phyloP scores from a whole-genome alignment of 2,329 filamentous ascomycete species.

The Penicillium aurantiogriseum region DNA sequence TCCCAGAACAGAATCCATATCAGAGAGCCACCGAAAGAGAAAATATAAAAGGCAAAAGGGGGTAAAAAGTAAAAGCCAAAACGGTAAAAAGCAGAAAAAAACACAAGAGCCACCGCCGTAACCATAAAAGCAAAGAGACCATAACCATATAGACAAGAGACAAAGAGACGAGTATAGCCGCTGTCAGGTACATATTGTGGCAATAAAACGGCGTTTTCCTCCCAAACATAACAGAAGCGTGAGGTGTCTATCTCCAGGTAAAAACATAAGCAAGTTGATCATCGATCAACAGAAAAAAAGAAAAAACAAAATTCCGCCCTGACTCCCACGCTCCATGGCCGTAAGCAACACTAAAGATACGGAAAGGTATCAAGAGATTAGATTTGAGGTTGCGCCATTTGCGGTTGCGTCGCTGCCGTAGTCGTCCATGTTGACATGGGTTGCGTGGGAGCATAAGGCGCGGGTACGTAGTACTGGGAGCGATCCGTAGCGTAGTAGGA shows the following conservation, averaged over 20 bases:
- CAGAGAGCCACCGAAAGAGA: conserved; percentile 12
- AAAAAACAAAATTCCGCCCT: background rate
- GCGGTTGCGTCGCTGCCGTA: conserved; percentile 38
- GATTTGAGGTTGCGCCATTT: conserved; percentile 40
- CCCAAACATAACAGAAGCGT: conserved; percentile 9
- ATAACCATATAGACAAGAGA: conserved; percentile 11
- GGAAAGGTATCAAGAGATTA: conserved; percentile 21
- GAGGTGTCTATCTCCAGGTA: conserved; percentile 17
- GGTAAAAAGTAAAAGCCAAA: background rate
- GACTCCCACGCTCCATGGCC: conserved; percentile 8
- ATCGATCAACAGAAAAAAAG: background rate
- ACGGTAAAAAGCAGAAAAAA: background rate
- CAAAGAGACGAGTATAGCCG: conserved; percentile 1
- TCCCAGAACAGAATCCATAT: conserved; percentile 12
- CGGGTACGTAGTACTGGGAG: conserved; percentile 35
- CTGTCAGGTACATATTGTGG: conserved; percentile 1
- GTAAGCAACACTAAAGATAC: conserved; percentile 5
- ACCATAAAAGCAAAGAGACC: conserved; percentile 7
- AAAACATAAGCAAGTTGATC: conserved; percentile 5
- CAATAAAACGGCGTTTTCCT: conserved; percentile 4
- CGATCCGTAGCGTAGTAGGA: conserved; percentile 39
- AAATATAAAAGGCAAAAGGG: background rate
- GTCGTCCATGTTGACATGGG: conserved; percentile 40
- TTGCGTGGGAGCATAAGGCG: conserved; percentile 33
- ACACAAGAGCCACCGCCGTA: conserved; percentile 3